phyloP scores from a whole-genome alignment of 352 stramenopile genomes.

The Phytophthora europaea region DNA sequence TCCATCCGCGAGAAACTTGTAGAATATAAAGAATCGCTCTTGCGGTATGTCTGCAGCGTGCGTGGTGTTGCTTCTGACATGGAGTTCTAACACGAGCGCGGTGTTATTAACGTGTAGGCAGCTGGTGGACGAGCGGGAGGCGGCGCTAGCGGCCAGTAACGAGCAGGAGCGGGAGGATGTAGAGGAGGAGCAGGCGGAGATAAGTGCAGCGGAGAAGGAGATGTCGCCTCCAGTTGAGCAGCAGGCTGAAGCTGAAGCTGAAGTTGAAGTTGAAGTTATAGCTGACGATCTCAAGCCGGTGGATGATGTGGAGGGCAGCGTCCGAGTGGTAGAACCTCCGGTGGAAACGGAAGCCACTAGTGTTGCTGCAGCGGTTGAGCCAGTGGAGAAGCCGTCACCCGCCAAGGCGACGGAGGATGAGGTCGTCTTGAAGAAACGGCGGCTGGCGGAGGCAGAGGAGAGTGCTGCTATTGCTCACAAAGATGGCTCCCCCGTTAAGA shows the following conservation, averaged over 20 bases:
- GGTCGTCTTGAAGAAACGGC: slow-evolving; percentile 40
- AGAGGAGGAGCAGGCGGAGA: slow-evolving; percentile 20
- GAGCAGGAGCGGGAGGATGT: slow-evolving; percentile 12
- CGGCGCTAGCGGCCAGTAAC: slow-evolving; percentile 35
- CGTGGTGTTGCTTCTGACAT: not conserved
- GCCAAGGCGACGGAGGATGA: slow-evolving; percentile 11
- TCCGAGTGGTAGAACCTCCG: slow-evolving; percentile 6
- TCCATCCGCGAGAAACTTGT: slow-evolving; percentile 73
- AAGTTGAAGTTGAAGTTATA: slow-evolving; percentile 5
- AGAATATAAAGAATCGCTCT: slow-evolving; percentile 77
- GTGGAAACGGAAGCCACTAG: slow-evolving; percentile 22
- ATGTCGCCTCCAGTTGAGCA: not conserved
- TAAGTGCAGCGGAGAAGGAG: slow-evolving; percentile 40
- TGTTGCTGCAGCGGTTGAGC: slow-evolving; percentile 12
- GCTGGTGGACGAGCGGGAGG: slow-evolving; percentile 66
- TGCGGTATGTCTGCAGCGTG: slow-evolving; percentile 54
- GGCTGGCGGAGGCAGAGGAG: slow-evolving; percentile 21
- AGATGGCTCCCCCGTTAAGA: slow-evolving; percentile 18
- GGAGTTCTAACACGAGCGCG: not conserved
- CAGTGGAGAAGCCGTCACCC: slow-evolving; percentile 12
- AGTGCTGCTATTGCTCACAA: slow-evolving; percentile 6
- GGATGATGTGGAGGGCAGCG: not conserved
- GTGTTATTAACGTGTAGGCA: slow-evolving; percentile 46
- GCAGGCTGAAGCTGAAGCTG: not conserved
- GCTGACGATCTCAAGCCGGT: slow-evolving; percentile 2